Evolutionary conservation across 1,139 yeast species (phyloP), one percentile per base, ranked within the genome.

Genomic region (Hemisphaericaspora subhashii): DNA sequence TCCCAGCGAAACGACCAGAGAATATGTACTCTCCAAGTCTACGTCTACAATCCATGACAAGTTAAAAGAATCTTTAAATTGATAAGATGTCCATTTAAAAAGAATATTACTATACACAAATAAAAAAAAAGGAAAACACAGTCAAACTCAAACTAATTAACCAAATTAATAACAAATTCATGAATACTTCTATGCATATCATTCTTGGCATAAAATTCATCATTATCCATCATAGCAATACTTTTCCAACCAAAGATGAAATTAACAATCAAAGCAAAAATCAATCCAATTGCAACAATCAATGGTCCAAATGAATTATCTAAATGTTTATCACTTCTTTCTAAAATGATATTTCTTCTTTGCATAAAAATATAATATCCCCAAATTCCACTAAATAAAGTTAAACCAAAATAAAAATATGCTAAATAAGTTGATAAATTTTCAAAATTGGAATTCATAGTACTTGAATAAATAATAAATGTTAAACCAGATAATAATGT

Each of bases 221-320:
- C 36, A 18, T 30, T 16, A 18, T 40, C 37, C 13, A 46, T 39
- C 13, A 38, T 40, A 17, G 33, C 30, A 13, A 60, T 46, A 31
- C 47, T 72, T 50, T 67, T 77, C 65, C 85, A 76, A 2, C 90
- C 88, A 44, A 78, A 77, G 20, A 77, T 65, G 54, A 89, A 92
- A 62, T 92, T 92, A 49, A 88, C 58, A 15, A 77, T 56, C 52
- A 92, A 70, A 1, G 92, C 85, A 35, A 77, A 51, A 11, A 84
- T 62, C 44, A 92, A 75, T 8, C 89, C 92, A 26, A 70, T 50
- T 1, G 95, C 88, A 39, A 92, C 74, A 20, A 90, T 66, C 43
- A 92, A 58, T 0, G 98, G 98, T 5, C 98, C 98, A 44, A 86
- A 54, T 38, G 94, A 83, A 41, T 87, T 88, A 63, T 92, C 98